A percentile compares a stretch with the other conserved stretches of the same genome.
phyloP scores from a whole-genome alignment of 305 asterid species.

The Withania somnifera region DNA sequence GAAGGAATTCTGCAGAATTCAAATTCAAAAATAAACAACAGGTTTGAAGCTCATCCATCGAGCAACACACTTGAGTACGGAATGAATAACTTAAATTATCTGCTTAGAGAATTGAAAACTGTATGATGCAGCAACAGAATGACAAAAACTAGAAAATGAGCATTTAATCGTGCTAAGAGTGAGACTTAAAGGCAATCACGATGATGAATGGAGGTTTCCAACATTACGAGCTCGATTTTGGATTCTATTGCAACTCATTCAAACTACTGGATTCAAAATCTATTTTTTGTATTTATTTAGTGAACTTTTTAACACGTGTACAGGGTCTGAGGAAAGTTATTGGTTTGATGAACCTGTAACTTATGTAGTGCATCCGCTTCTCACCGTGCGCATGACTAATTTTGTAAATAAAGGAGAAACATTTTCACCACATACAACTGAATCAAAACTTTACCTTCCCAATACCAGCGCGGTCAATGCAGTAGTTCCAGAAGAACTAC shows the following conservation, averaged over 20 bases:
- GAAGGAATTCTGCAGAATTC: background rate
- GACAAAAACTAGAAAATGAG: too few species aligned
- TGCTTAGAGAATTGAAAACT: background rate
- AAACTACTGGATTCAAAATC: background rate
- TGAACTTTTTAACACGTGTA: background rate
- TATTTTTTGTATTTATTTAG: background rate
- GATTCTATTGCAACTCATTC: background rate
- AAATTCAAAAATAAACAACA: background rate
- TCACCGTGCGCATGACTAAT: background rate
- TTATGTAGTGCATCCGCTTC: background rate
- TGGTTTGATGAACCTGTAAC: background rate
- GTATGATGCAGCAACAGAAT: background rate
- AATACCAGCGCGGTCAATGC: slow-evolving; percentile 58
- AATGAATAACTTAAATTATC: background rate
- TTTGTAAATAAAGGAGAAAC: background rate
- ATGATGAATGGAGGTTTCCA: background rate
- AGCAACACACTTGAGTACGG: background rate
- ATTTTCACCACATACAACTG: background rate
- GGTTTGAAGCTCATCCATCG: background rate
- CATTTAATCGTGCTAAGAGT: background rate
- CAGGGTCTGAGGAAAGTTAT: background rate
- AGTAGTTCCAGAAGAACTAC: slow-evolving; percentile 69
- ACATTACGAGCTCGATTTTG: background rate
- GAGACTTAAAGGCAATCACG: background rate
- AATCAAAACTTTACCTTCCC: slow-evolving; percentile 39